These are phyloP conservation scores for Cordyceps javanica DNA, from an alignment of 2,329 filamentous ascomycete genomes.

Conservation along the genomic window DNA sequence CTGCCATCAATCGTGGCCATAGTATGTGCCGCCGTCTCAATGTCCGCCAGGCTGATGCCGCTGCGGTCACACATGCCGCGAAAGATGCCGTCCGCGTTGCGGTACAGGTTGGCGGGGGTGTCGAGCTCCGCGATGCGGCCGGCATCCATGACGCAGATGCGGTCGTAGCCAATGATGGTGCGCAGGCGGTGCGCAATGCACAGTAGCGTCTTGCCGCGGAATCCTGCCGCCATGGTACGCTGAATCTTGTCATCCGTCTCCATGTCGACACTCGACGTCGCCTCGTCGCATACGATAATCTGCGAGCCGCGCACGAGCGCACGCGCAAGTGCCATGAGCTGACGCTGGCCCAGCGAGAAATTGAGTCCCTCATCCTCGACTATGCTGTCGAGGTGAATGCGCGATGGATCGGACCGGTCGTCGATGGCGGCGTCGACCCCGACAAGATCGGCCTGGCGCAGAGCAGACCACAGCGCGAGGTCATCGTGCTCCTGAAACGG, in stretches of 20 bases:
- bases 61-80: slow-evolving; percentile 83
- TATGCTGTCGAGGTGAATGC: slow-evolving; percentile 73
- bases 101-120: slow-evolving; percentile 67
- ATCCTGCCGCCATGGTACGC: slow-evolving; percentile 75
- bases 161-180: slow-evolving; percentile 90
- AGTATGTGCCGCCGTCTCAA: slow-evolving; percentile 34
- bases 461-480: slow-evolving; percentile 68
- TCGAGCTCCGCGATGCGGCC: slow-evolving; percentile 85
- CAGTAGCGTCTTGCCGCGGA: slow-evolving; percentile 78
- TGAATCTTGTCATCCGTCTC: slow-evolving; percentile 97
- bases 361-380: slow-evolving; percentile 96
- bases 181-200: slow-evolving; percentile 90
- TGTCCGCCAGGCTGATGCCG: slow-evolving; percentile 60
- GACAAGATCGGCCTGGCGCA: slow-evolving; percentile 71
- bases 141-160: slow-evolving; percentile 93
- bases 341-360: slow-evolving; percentile 89
- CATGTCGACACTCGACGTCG: slow-evolving; percentile 88
- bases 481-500: slow-evolving; percentile 75
- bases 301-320: slow-evolving; percentile 81
- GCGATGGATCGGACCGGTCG: slow-evolving; percentile 60
- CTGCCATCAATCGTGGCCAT: slow-evolving; percentile 10
- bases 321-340: slow-evolving; percentile 89
- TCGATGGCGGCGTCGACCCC: slow-evolving; percentile 56
- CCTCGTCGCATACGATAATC: slow-evolving; percentile 97
- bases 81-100: slow-evolving; percentile 67